Percentiles rank a stretch among this genome's conserved stretches.
Conservation (phyloP, 176 grass and related monocot species). For the Urochloa ruziziensis region DNA sequence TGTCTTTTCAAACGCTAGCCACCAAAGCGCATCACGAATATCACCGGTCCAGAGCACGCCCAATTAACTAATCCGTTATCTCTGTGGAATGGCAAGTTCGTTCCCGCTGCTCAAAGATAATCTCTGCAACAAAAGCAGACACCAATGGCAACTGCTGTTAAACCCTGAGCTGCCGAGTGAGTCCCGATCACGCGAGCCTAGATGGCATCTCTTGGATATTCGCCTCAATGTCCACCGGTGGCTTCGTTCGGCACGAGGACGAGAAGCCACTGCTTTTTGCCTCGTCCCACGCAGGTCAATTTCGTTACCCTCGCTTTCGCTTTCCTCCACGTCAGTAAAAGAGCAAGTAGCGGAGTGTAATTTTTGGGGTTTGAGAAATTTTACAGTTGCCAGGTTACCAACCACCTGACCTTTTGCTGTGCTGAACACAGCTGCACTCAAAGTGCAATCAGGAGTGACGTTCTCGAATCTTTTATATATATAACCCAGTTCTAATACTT, state of each 20-base stretch:
- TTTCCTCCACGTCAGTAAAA: background rate
- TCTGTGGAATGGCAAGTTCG: background rate
- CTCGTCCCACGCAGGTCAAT: background rate
- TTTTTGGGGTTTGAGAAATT: background rate
- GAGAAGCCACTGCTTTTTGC: conserved; percentile 17
- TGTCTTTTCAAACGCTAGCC: conserved; percentile 20
- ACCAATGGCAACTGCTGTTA: background rate
- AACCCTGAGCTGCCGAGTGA: background rate
- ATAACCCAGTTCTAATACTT: background rate
- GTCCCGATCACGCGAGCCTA: background rate
- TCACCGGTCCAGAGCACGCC: background rate
- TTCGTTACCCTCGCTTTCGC: background rate
- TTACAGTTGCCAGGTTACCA: background rate
- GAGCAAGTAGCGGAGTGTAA: background rate
- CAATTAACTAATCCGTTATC: background rate
- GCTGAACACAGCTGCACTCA: background rate
- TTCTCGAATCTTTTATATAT: too few relatives aligned
- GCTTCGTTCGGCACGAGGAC: background rate
- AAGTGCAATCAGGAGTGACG: conserved; percentile 4
- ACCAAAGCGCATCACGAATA: background rate
- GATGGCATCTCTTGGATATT: conserved; percentile 6
- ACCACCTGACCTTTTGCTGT: background rate
- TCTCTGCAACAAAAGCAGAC: background rate
- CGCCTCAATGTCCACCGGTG: conserved; percentile 34
- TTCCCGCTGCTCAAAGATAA: conserved; percentile 1